These are phyloP conservation scores for Brachypodium distachyon DNA, from an alignment of 202 grass and related monocot genomes.

Conservation along the genomic window DNA sequence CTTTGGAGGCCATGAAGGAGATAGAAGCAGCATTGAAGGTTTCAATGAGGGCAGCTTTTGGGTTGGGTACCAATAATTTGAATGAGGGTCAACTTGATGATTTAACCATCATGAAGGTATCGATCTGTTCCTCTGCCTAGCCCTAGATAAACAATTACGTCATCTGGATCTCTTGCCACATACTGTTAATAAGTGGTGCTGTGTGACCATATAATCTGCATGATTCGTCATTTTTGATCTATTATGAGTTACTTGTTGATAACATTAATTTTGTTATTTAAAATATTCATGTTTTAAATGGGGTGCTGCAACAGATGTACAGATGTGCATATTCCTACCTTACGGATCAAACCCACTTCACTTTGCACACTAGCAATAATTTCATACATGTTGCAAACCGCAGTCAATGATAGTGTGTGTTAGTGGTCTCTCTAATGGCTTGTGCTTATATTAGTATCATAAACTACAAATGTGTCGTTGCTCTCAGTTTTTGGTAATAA, in stretches of 20 bases:
- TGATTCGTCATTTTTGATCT: neutral
- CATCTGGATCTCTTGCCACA: neutral
- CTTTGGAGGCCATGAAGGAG: conserved; percentile 89
- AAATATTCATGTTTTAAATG: neutral
- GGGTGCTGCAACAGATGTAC: neutral
- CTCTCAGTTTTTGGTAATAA: neutral
- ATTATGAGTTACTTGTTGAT: neutral
- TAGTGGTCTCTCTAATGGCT: neutral
- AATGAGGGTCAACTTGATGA: conserved; percentile 81
- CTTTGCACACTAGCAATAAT: neutral
- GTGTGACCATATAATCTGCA: neutral
- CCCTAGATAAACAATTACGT: neutral
- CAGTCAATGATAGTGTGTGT: too few species aligned
- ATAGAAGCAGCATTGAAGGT: conserved; percentile 87
- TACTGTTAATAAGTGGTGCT: neutral
- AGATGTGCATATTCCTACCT: neutral
- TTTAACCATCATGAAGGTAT: conserved; percentile 90
- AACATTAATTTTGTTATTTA: neutral
- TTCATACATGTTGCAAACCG: neutral
- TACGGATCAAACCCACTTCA: neutral
- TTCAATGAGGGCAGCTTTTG: conserved; percentile 74
- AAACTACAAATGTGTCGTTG: neutral
- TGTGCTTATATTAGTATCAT: conserved; percentile 3
- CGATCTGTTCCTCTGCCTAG: conserved; percentile 1
- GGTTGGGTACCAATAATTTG: conserved; percentile 45